These are phyloP conservation scores for Alternaria burnsii DNA, from an alignment of 2,329 filamentous ascomycete species.

Conservation along the genomic window DNA sequence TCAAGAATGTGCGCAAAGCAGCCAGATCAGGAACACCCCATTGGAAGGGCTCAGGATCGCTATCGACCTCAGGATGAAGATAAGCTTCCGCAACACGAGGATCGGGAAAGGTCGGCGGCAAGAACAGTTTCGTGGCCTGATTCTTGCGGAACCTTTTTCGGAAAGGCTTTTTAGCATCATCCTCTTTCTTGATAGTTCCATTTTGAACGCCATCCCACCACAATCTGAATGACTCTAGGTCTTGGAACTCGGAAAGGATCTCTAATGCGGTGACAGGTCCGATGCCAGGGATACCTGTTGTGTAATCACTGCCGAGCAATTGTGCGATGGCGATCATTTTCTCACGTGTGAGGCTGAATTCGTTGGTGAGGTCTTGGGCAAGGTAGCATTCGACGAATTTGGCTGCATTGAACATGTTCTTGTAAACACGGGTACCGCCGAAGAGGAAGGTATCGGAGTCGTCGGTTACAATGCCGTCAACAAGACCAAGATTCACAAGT, in stretches of 20 bases:
- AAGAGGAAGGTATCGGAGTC: constrained; percentile 97
- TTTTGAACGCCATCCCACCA: constrained; percentile 88
- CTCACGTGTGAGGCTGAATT: constrained; percentile 84
- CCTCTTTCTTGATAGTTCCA: constrained; percentile 67
- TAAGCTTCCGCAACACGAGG: constrained; percentile 83
- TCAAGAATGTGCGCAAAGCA: constrained; percentile 82
- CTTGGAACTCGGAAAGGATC: constrained; percentile 87
- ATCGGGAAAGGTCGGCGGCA: constrained; percentile 82
- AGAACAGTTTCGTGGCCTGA: constrained; percentile 84
- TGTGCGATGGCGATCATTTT: constrained; percentile 92
- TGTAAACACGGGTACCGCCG: constrained; percentile 94
- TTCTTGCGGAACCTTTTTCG: constrained; percentile 84
- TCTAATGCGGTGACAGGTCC: constrained; percentile 95
- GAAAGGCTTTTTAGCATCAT: constrained; percentile 68
- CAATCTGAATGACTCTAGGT: constrained; percentile 77
- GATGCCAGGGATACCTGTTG: constrained; percentile 87
- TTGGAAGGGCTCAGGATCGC: constrained; percentile 78
- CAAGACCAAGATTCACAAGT: constrained; percentile 82
- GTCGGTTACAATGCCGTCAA: constrained; percentile 97
- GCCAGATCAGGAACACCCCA: constrained; percentile 97
- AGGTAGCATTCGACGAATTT: constrained; percentile 99
- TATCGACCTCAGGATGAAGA: constrained; percentile 84
- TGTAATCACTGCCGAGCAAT: constrained; percentile 92
- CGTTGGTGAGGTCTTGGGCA: constrained; percentile 80
- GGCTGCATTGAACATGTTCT: constrained; percentile 99